These are phyloP conservation scores for Phylloporus scabripes DNA, from an alignment of 768 basidiomycete species.

Conservation along the genomic window DNA sequence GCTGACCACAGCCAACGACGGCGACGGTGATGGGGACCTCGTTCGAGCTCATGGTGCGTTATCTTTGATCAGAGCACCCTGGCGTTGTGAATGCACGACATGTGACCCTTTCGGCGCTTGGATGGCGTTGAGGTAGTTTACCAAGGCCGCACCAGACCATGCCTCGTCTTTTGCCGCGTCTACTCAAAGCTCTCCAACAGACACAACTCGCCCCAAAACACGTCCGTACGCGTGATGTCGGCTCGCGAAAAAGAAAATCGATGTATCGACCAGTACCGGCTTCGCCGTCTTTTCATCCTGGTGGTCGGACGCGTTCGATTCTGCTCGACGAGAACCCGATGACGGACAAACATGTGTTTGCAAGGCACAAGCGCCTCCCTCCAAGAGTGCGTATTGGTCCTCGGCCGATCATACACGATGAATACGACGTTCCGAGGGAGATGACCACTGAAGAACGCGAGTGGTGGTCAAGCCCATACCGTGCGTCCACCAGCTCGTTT, in stretches of 20 bases:
- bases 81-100: constrained; percentile 14
- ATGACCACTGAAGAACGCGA: constrained; percentile 60
- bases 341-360: constrained; percentile 43
- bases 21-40: constrained; percentile 57
- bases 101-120: constrained; percentile 14
- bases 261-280: constrained; percentile 32
- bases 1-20: constrained; percentile 78
- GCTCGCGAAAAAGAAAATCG: constrained; percentile 25
- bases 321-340: constrained; percentile 60
- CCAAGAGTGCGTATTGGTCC: constrained; percentile 38
- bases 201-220: constrained; percentile 15
- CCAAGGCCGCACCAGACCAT: constrained; percentile 29
- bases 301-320: constrained; percentile 50
- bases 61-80: constrained; percentile 28
- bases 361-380: constrained; percentile 52
- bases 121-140: not conserved
- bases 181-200: constrained; percentile 40
- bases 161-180: constrained; percentile 69
- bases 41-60: constrained; percentile 20
- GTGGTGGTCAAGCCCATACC: constrained; percentile 75
- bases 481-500: constrained; percentile 34
- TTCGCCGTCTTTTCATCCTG: constrained; percentile 40
- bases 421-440: constrained; percentile 40
- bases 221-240: constrained; percentile 6
- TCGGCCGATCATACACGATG: constrained; percentile 16